Evolutionary conservation across 257 asterid species (phyloP).

Genomic region (Ballota nigra): DNA sequence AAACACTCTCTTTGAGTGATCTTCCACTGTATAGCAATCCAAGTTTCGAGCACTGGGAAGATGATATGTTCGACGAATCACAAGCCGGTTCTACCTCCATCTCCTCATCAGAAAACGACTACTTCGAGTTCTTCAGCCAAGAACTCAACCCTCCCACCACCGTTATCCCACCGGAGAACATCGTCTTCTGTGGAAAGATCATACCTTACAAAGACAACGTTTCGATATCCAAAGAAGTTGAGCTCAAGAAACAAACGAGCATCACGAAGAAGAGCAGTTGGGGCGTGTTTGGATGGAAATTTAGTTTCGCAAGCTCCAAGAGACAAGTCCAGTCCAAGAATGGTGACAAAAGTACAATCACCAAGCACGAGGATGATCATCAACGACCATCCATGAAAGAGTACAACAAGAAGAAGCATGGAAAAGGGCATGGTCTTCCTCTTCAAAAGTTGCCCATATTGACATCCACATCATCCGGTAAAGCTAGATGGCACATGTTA

Average conservation of each 20-base stretch:
- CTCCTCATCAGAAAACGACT: constrained; percentile 38
- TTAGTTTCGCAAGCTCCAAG: not conserved
- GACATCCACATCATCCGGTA: constrained; percentile 42
- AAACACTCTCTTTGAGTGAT: constrained; percentile 71
- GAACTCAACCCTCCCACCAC: constrained; percentile 27
- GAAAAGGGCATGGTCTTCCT: constrained; percentile 17
- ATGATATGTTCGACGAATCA: constrained; percentile 35
- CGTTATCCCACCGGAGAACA: constrained; percentile 36
- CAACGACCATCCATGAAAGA: constrained; percentile 15
- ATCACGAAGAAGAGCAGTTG: constrained; percentile 12
- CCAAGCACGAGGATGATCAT: not conserved
- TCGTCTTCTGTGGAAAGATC: constrained; percentile 66
- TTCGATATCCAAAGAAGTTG: not conserved
- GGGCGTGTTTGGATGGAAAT: constrained; percentile 28
- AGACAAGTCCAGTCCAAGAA: not conserved
- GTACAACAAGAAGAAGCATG: constrained; percentile 22
- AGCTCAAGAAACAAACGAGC: constrained; percentile 16
- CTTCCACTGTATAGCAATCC: constrained; percentile 43
- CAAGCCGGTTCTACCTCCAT: constrained; percentile 49
- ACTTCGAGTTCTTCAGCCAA: constrained; percentile 46
- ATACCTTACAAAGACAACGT: constrained; percentile 36
- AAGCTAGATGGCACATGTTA: constrained; percentile 50
- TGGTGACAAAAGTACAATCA: constrained; percentile 11
- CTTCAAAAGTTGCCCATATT: constrained; percentile 35
- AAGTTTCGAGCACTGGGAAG: constrained; percentile 29